These are phyloP conservation scores for Auricularia auricula-judae DNA, from an alignment of 768 basidiomycete genomes.

Conservation along the genomic window DNA sequence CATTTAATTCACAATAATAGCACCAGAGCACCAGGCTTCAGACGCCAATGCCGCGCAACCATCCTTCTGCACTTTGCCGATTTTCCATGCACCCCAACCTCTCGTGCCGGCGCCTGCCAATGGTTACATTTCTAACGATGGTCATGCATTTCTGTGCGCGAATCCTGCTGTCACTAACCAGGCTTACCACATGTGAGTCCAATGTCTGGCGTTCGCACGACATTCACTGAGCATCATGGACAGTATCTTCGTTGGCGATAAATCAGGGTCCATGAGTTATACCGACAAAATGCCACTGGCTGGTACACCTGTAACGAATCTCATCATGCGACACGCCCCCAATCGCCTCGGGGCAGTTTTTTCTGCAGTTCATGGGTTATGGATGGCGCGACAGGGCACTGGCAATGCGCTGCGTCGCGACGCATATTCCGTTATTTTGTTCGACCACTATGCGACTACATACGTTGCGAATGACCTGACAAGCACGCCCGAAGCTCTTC, in stretches of 20 bases:
- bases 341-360: slow-evolving; percentile 51
- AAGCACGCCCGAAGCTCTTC: slow-evolving; percentile 32
- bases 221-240: not conserved
- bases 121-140: slow-evolving; percentile 45
- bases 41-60: slow-evolving; percentile 30
- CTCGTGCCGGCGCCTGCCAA: slow-evolving; percentile 8
- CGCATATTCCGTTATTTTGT: slow-evolving; percentile 47
- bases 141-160: slow-evolving; percentile 41
- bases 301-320: slow-evolving; percentile 29
- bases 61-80: slow-evolving; percentile 42
- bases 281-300: slow-evolving; percentile 34
- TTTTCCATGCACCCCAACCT: slow-evolving; percentile 35
- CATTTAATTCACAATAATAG: slow-evolving; percentile 18
- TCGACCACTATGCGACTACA: slow-evolving; percentile 15
- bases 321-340: slow-evolving; percentile 9
- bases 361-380: slow-evolving; percentile 44
- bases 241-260: slow-evolving; percentile 41
- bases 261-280: slow-evolving; percentile 39
- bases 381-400: slow-evolving; percentile 38
- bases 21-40: slow-evolving; percentile 36
- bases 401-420: slow-evolving; percentile 28
- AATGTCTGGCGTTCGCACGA: not conserved
- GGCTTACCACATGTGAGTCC: slow-evolving; percentile 48
- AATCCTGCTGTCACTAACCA: slow-evolving; percentile 43
- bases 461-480: slow-evolving; percentile 34